These are phyloP conservation scores for Bipolaris bicolor DNA, from an alignment of 2,329 filamentous ascomycete species.

Conservation along the genomic window DNA sequence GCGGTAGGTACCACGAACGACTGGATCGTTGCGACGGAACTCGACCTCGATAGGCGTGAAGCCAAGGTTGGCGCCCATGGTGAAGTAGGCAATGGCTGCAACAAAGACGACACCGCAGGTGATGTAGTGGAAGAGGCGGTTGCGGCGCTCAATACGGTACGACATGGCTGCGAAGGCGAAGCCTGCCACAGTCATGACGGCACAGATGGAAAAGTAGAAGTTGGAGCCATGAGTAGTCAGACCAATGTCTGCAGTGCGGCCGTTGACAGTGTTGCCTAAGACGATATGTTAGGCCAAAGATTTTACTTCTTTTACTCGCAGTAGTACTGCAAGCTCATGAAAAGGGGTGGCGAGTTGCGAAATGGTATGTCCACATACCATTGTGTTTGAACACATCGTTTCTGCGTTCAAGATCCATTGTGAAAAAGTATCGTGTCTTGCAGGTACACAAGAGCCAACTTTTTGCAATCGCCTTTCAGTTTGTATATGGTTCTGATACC, in stretches of 20 bases:
- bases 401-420: conserved; percentile 15
- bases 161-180: conserved; percentile 61
- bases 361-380: conserved; percentile 12
- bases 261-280: conserved; percentile 54
- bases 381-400: conserved; percentile 36
- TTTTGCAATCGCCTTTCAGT: not conserved
- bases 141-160: conserved; percentile 59
- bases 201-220: conserved; percentile 67
- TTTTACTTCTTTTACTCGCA: not conserved
- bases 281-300: not conserved
- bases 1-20: conserved; percentile 59
- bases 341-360: not conserved
- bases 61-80: conserved; percentile 70
- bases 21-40: conserved; percentile 55
- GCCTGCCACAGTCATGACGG: conserved; percentile 63
- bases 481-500: not conserved
- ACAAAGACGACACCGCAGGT: conserved; percentile 64
- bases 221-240: conserved; percentile 66
- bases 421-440: not conserved
- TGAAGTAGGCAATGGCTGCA: conserved; percentile 68
- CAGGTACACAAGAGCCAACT: not conserved
- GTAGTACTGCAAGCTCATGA: not conserved
- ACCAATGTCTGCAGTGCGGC: conserved; percentile 57
- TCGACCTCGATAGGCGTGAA: conserved; percentile 68
- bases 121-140: conserved; percentile 70